Percentiles rank a stretch among this genome's conserved stretches.
Conservation (phyloP, 2,329 filamentous ascomycete genomes). For the Fusarium lyarnte region DNA sequence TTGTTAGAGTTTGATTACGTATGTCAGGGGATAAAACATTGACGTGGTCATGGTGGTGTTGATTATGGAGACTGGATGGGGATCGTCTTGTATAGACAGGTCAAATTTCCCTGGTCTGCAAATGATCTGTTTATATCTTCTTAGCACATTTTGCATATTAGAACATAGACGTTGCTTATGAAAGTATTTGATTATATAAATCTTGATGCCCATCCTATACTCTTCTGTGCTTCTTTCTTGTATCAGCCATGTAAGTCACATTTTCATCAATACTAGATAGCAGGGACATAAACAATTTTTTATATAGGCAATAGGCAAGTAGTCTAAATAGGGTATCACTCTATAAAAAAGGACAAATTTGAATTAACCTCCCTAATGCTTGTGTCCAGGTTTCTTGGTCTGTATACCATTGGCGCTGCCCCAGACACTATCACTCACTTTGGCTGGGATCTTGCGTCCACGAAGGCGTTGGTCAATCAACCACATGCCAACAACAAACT, state of each 20-base stretch:
- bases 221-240: background rate
- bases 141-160: slow-evolving; percentile 2
- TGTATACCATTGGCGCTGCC: slow-evolving; percentile 66
- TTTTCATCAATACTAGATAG: background rate
- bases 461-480: slow-evolving; percentile 82
- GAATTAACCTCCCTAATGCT: slow-evolving; percentile 1
- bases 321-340: slow-evolving; percentile 43
- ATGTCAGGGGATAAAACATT: background rate
- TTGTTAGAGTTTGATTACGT: background rate
- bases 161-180: background rate
- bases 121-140: slow-evolving; percentile 1
- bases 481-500: slow-evolving; percentile 88
- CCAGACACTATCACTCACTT: slow-evolving; percentile 80
- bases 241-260: background rate
- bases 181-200: background rate
- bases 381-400: slow-evolving; percentile 8
- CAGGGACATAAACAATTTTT: background rate
- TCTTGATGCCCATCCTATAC: background rate
- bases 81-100: background rate
- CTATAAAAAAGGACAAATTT: slow-evolving; percentile 27
- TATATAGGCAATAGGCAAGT: background rate
- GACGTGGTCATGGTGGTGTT: slow-evolving; percentile 15
- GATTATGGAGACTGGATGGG: slow-evolving; percentile 4
- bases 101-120: background rate
- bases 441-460: slow-evolving; percentile 78